Percentiles rank a stretch among this genome's conserved stretches.
phyloP scores from a whole-genome alignment of 768 basidiomycete genomes.

The Russula earlei region DNA sequence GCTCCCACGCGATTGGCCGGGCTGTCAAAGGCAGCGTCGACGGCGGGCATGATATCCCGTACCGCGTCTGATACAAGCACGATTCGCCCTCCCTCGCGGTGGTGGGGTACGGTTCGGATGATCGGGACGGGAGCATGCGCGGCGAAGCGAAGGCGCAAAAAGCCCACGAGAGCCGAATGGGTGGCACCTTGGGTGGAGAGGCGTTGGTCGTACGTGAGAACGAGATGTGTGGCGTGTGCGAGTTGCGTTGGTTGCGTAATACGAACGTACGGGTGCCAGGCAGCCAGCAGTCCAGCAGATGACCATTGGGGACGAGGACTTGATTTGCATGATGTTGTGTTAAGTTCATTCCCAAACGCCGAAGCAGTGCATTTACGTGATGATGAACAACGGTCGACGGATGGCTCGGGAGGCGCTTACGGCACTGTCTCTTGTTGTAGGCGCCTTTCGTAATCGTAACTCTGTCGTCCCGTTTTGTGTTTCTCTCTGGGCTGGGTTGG shows the following conservation, averaged over 20 bases:
- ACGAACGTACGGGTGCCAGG: constrained; percentile 1
- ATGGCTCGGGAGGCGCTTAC: background rate
- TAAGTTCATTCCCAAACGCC: background rate
- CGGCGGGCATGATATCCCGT: no score
- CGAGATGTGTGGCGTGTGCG: background rate
- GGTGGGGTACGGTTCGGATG: background rate
- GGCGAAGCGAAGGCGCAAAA: background rate
- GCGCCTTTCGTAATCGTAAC: background rate
- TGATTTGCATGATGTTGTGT: background rate
- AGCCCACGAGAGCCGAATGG: background rate
- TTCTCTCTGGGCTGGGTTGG: no score
- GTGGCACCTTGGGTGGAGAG: background rate
- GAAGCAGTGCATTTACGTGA: constrained; percentile 1
- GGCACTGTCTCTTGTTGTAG: background rate
- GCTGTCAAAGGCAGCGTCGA: no score
- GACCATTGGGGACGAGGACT: background rate
- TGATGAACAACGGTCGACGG: no score
- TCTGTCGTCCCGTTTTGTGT: no score
- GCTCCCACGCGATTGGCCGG: no score
- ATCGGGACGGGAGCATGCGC: background rate
- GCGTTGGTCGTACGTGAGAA: background rate
- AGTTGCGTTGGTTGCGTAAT: no score
- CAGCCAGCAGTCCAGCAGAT: background rate
- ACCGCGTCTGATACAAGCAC: background rate
- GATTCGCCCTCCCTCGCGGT: background rate